Evolutionary conservation across 768 basidiomycete genomes (phyloP), one percentile per base, ranked within the genome.

Genomic region (Rhizopogon vesiculosus): DNA sequence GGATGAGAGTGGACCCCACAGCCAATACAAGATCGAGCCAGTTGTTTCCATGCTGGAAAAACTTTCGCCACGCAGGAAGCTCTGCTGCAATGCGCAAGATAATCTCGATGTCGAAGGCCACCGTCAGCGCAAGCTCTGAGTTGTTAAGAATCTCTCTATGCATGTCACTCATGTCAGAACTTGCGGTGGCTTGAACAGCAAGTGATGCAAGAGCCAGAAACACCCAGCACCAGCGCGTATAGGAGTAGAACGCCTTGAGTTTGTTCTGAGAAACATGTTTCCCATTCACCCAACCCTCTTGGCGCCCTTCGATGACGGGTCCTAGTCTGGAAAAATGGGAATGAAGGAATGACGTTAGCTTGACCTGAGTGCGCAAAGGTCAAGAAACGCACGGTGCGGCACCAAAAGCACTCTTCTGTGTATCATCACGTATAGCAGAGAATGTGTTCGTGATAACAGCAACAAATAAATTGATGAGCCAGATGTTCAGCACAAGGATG

Each of bases 381-480:
- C n/a, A 2, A n/a, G 19, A 44, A 2, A 58, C 69, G 25, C 50
- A 69, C 67, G 67, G 61, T 33, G 67, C 84, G 31, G 91, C 91
- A 38, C 93, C 93, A 67, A 98, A 98, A 0, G 95, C 96, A 68
- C 91, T 93, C 67, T 87, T 89, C 67, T 86, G 83, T 3, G 95
- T 97, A 64, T 92, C 86, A 4, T 83, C 79, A 38, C 92, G 78
- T 57, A 97, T 97, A 15, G 89, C 90, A 16, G 84, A 84, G 68
- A 98, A 98, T 0, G 91, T 91, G 64, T 93, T 89, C 29, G 93
- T 92, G 59, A 96, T 95, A n/a, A 97, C 93, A 16, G 95, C 94
- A 54, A 97, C 91, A 66, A 95, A 89, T 43, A 97, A 71, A 67
- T 94, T 93, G 76, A 95, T 87, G 56, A 96, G 77, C 91, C 91